These are phyloP conservation scores for Kwoniella shandongensis DNA, from an alignment of 768 basidiomycete genomes.

Conservation along the genomic window DNA sequence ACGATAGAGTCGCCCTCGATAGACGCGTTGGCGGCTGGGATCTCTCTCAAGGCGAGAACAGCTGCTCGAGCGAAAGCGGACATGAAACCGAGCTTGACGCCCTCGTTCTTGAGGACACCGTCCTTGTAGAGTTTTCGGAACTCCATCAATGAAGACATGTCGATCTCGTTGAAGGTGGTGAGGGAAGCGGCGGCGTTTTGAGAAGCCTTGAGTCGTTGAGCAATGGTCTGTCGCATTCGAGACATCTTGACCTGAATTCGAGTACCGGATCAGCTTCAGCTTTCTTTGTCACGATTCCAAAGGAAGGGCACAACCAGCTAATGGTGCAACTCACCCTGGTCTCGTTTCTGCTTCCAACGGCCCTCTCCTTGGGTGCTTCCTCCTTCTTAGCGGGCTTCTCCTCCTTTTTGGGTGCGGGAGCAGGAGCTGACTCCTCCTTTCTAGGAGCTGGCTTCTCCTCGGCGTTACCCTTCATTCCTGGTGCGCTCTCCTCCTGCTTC, in stretches of 20 bases:
- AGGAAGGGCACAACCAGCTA: not conserved
- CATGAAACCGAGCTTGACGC: slow-evolving; percentile 98
- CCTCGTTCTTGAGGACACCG: slow-evolving; percentile 79
- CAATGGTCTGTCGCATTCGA: slow-evolving; percentile 95
- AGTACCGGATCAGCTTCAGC: not conserved
- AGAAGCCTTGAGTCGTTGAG: slow-evolving; percentile 95
- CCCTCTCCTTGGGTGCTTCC: slow-evolving; percentile 45
- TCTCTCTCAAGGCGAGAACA: slow-evolving; percentile 78
- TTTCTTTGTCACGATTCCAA: too few species aligned
- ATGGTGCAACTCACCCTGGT: slow-evolving; percentile 64
- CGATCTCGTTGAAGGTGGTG: slow-evolving; percentile 99
- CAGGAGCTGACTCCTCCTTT: slow-evolving; percentile 53
- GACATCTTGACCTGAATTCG: slow-evolving; percentile 85
- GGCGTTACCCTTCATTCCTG: slow-evolving; percentile 34
- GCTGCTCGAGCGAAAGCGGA: slow-evolving; percentile 90
- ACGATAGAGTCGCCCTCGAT: slow-evolving; percentile 90
- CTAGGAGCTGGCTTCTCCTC: slow-evolving; percentile 36
- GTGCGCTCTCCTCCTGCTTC: slow-evolving; percentile 39
- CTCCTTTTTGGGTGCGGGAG: slow-evolving; percentile 41
- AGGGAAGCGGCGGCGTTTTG: slow-evolving; percentile 95
- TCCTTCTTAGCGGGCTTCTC: slow-evolving; percentile 52
- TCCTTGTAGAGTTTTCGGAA: slow-evolving; percentile 96
- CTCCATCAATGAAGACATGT: slow-evolving; percentile 93
- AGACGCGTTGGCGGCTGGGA: slow-evolving; percentile 88
- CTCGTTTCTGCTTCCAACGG: slow-evolving; percentile 69